Conservation (phyloP, 129 eudicot genomes). For the Flaveria robusta region DNA sequence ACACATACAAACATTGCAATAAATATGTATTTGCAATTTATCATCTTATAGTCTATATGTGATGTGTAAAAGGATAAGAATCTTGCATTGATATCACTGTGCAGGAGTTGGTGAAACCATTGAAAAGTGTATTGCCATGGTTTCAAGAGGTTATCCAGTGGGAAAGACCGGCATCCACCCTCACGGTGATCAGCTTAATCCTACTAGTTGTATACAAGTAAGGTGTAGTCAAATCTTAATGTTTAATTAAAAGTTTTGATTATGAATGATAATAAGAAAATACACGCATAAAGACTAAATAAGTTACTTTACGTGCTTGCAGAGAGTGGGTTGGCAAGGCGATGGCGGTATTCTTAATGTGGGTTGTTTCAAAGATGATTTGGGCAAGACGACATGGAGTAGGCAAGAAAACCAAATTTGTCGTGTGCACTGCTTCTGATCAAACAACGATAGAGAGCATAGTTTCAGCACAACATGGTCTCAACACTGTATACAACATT, state of each 20-base stretch:
- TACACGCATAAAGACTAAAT: neutral
- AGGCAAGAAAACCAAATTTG: conserved; percentile 51
- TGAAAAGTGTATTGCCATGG: conserved; percentile 47
- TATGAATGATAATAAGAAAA: neutral
- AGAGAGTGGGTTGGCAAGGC: conserved; percentile 88
- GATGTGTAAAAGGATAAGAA: neutral
- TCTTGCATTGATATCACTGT: neutral
- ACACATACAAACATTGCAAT: too few relatives aligned
- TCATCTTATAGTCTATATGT: neutral
- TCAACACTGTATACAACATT: conserved; percentile 49
- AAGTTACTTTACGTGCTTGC: neutral
- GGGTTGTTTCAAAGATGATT: conserved; percentile 60
- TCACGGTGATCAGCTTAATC: conserved; percentile 35
- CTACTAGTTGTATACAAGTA: conserved; percentile 75
- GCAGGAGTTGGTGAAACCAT: conserved; percentile 75
- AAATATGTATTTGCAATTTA: neutral
- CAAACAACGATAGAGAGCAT: conserved; percentile 76
- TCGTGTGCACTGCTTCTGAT: conserved; percentile 64
- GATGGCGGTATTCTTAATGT: conserved; percentile 55
- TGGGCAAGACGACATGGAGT: conserved; percentile 45
- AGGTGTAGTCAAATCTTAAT: conserved; percentile 11
- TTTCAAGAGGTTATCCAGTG: conserved; percentile 55
- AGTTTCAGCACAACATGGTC: conserved; percentile 85
- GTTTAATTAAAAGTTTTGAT: neutral
- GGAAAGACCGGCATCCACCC: conserved; percentile 65